These are phyloP conservation scores for Claviceps cyperi DNA, from an alignment of 2,329 filamentous ascomycete species.

Conservation along the genomic window DNA sequence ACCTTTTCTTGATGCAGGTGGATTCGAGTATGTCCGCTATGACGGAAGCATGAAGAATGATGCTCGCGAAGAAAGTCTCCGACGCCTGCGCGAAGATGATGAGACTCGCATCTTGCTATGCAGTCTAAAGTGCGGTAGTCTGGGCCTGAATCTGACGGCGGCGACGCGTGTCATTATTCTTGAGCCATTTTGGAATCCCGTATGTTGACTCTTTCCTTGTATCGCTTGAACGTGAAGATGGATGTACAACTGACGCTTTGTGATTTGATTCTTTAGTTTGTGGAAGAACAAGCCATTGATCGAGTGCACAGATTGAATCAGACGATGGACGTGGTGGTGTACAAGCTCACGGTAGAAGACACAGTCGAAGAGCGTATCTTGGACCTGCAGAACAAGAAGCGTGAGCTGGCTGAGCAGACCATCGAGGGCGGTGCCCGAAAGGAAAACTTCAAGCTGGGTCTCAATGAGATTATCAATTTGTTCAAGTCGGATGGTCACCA, in stretches of 20 bases:
- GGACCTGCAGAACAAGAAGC: constrained; percentile 88
- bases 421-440: constrained; percentile 71
- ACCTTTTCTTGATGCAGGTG: constrained; percentile 65
- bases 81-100: constrained; percentile 59
- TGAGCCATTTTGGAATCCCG: constrained; percentile 97
- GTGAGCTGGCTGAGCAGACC: constrained; percentile 76
- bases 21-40: constrained; percentile 74
- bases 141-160: constrained; percentile 88
- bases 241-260: too few species aligned
- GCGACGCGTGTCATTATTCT: constrained; percentile 87
- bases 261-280: constrained; percentile 43
- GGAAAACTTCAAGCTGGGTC: constrained; percentile 64
- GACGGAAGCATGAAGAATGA: constrained; percentile 95
- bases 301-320: constrained; percentile 97
- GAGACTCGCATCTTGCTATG: constrained; percentile 75
- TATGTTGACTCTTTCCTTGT: constrained; percentile 23
- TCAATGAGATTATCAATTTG: constrained; percentile 85
- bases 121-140: constrained; percentile 81
- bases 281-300: constrained; percentile 97
- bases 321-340: constrained; percentile 85
- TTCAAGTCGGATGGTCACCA: constrained; percentile 52
- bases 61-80: constrained; percentile 71
- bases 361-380: constrained; percentile 91
- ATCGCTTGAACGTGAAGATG: background rate
- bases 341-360: constrained; percentile 75